phyloP scores from a whole-genome alignment of 192 early-diverging fungal genomes.

The Fimicolochytrium jonesii region DNA sequence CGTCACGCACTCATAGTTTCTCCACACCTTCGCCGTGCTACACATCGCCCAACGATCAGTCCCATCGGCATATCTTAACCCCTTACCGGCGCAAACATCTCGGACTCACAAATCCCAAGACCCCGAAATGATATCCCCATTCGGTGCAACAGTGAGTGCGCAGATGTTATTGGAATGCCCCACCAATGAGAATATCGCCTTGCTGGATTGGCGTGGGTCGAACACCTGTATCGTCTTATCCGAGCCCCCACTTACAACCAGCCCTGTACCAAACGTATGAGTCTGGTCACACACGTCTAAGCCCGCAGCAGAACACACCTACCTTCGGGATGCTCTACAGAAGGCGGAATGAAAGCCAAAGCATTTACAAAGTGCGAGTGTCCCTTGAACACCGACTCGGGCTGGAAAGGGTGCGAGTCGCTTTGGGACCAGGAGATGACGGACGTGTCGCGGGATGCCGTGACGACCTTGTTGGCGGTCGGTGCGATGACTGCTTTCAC shows the following conservation, averaged over 20 bases:
- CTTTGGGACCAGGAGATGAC: conserved; percentile 67
- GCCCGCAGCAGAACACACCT: neutral
- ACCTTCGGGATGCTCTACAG: conserved; percentile 60
- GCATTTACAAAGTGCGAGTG: conserved; percentile 82
- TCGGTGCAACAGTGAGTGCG: conserved; percentile 57
- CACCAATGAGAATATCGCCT: conserved; percentile 61
- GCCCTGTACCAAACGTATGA: no score
- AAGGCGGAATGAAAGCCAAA: conserved; percentile 57
- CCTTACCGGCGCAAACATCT: neutral
- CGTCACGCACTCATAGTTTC: conserved; percentile 63
- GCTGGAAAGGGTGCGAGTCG: conserved; percentile 45
- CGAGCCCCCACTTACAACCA: conserved; percentile 75
- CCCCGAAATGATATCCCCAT: conserved; percentile 80
- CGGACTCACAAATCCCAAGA: conserved; percentile 97
- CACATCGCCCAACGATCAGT: neutral
- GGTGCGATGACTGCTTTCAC: conserved; percentile 21
- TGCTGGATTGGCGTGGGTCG: conserved; percentile 53
- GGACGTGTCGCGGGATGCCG: conserved; percentile 17
- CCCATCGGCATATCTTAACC: neutral
- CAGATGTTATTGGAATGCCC: conserved; percentile 91
- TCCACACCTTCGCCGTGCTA: conserved; percentile 89
- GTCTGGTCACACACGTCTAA: neutral
- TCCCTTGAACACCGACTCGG: conserved; percentile 49
- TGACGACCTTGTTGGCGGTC: conserved; percentile 7
- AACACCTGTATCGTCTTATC: conserved; percentile 84